These are phyloP conservation scores for Hygrophorus russula DNA, from an alignment of 768 basidiomycete genomes.

Conservation along the genomic window DNA sequence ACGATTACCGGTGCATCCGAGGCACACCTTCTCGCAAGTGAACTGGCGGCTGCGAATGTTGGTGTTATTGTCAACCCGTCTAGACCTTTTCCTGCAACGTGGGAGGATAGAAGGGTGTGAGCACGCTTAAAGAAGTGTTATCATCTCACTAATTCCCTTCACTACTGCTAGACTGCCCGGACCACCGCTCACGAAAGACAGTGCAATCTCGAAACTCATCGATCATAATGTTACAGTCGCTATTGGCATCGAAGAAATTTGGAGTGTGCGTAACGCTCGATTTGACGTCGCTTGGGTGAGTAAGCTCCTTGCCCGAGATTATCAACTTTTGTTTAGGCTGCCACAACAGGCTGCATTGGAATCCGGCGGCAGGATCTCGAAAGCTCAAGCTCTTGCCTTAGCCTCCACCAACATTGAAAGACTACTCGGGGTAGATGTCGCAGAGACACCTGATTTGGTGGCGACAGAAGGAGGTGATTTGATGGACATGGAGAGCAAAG, in stretches of 20 bases:
- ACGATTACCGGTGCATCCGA: slow-evolving; percentile 59
- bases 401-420: slow-evolving; percentile 35
- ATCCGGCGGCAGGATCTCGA: slow-evolving; percentile 26
- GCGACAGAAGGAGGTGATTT: slow-evolving; percentile 42
- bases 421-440: slow-evolving; percentile 24
- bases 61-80: slow-evolving; percentile 42
- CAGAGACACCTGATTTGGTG: slow-evolving; percentile 41
- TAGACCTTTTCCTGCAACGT: slow-evolving; percentile 58
- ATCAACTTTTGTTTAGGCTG: neutral
- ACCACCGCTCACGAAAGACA: slow-evolving; percentile 52
- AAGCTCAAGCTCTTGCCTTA: slow-evolving; percentile 32
- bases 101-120: slow-evolving; percentile 63
- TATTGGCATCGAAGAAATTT: slow-evolving; percentile 50
- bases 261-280: slow-evolving; percentile 56
- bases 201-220: slow-evolving; percentile 47
- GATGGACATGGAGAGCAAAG: slow-evolving; percentile 33
- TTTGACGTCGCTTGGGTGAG: slow-evolving; percentile 79
- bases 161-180: slow-evolving; percentile 40
- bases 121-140: slow-evolving; percentile 16
- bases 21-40: slow-evolving; percentile 57
- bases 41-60: slow-evolving; percentile 41
- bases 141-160: slow-evolving; percentile 17
- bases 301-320: slow-evolving; percentile 4
- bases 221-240: slow-evolving; percentile 64
- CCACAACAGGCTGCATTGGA: slow-evolving; percentile 31